These are phyloP conservation scores for Cladosporium sp. DNA, from an alignment of 2,329 filamentous ascomycete genomes.

Conservation along the genomic window DNA sequence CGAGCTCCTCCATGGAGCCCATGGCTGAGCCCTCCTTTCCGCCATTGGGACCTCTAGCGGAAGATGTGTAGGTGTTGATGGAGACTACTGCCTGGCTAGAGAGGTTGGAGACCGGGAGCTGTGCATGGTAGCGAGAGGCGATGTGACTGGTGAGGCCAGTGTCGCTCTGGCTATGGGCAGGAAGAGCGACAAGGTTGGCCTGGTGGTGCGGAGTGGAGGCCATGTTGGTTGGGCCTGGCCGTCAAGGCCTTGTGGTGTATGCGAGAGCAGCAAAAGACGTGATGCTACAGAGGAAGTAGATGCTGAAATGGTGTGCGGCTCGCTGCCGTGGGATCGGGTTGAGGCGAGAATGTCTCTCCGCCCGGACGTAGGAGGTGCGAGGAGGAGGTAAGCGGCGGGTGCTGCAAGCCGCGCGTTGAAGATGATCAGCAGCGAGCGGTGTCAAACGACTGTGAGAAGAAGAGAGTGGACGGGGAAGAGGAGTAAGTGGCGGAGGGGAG, in stretches of 20 bases:
- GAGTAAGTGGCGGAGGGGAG: constrained; percentile 4
- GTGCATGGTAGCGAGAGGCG: constrained; percentile 86
- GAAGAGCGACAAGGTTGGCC: constrained; percentile 81
- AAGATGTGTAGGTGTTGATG: constrained; percentile 91
- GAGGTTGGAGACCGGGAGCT: constrained; percentile 78
- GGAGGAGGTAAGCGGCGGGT: constrained; percentile 1
- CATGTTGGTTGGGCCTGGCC: constrained; percentile 25
- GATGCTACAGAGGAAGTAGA: constrained; percentile 9
- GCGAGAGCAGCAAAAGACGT: not conserved
- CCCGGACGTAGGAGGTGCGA: not conserved
- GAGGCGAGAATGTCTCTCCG: not conserved
- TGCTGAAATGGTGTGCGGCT: not conserved
- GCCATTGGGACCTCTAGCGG: constrained; percentile 83
- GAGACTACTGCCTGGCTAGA: constrained; percentile 89
- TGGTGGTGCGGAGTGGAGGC: constrained; percentile 61
- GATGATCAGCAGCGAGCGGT: constrained; percentile 14
- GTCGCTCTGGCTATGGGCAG: constrained; percentile 74
- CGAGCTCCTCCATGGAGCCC: constrained; percentile 88
- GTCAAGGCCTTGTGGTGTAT: constrained; percentile 18
- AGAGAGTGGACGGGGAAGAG: not conserved
- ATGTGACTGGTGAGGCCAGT: constrained; percentile 68
- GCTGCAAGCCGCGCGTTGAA: constrained; percentile 3
- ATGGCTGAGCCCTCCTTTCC: constrained; percentile 87
- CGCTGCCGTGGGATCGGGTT: not conserved
- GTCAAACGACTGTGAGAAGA: not conserved